Base-by-base conservation (phyloP, 805 yeast genomes). In the Cyberlindnera subsufficiens region DNA sequence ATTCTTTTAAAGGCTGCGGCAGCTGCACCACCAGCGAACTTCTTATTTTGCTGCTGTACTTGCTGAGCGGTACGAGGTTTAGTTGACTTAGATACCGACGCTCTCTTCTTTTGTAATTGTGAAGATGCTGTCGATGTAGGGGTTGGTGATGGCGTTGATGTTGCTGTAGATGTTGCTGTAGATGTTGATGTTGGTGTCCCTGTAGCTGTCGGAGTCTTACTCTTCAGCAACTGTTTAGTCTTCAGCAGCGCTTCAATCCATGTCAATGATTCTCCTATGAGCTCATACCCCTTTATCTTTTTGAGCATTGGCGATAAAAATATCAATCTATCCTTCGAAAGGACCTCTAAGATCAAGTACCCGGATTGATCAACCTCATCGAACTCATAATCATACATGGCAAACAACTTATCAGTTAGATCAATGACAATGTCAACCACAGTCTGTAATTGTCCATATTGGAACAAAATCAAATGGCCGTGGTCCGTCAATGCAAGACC, bases 331-430 rank as follows among this genome's bases (percentile, higher is more conserved):
- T 78, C 78, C 42, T 71, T 67, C 45, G 72, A 73, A 50, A 76
- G 69, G 51, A 81, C 65, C 53, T 84, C 90, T 25, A 84, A 55
- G 11, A 82, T 80, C 37, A 83, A 64, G 52, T 76, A 82, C 0
- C 91, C 93, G 42, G 68, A 72, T 19, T 68, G 68, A 6, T 68
- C 68, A 16, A 62, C 65, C 44, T 78, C 85, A 48, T 79, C 81
- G 60, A 85, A 84, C 58, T 84, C 91, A 60, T 81, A 83, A 60
- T 84, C 91, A 58, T 84, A 85, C 81, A 85, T 79, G 55, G 86
- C 85, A 42, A 84, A 77, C 50, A 76, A 67, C 35, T 67, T 63
- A 51, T 74, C 77, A 0, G 76, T 72, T 27, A 72, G 52, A 40
- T 65, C 71, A 31, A 75, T 69, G 22, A 71, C 71, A 30, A 63